Evolutionary conservation across 176 grass and related monocot species (phyloP).

Genomic region (Zea mays): Zm-B73-REFERENCE-NAM-5.0 NC_050100.1:63657001-63657500

Average conservation of each 20-base stretch:
- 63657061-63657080: background rate
- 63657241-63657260: background rate
- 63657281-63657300: background rate
- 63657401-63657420: background rate
- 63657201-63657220: background rate
- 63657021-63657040: slow-evolving; percentile 1
- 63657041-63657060: slow-evolving; percentile 26
- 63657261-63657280: background rate
- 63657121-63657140: background rate
- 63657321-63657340: background rate
- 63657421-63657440: background rate
- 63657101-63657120: background rate
- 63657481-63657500: background rate
- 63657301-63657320: background rate
- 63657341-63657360: background rate
- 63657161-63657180: background rate
- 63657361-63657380: background rate
- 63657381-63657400: background rate
- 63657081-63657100: background rate
- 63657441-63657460: background rate
- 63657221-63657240: background rate
- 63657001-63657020: background rate
- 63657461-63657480: background rate
- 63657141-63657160: background rate
- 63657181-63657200: slow-evolving; percentile 18